Conservation (phyloP, 2,329 filamentous ascomycete genomes). For the Fusarium annulatum region DNA sequence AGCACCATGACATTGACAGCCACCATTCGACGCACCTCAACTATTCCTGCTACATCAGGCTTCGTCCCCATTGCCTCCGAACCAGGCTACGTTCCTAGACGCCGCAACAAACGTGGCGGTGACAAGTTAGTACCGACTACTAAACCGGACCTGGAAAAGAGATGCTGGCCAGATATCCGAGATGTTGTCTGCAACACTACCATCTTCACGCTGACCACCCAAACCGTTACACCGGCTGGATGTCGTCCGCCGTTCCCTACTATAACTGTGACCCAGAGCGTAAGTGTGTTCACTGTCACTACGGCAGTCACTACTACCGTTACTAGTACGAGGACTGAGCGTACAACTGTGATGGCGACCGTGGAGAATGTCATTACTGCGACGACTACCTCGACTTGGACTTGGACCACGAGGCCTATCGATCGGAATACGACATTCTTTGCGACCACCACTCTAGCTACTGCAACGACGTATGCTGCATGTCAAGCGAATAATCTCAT, state of each 20-base stretch:
- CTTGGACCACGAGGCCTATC: not conserved
- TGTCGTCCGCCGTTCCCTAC: not conserved
- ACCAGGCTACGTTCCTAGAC: not conserved
- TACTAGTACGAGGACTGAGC: not conserved
- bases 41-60: not conserved
- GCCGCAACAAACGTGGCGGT: not conserved
- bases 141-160: not conserved
- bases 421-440: not conserved
- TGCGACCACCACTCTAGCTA: not conserved
- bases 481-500: not conserved
- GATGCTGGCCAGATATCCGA: not conserved
- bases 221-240: not conserved
- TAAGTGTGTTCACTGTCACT: not conserved
- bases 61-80: not conserved
- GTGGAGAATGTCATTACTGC: not conserved
- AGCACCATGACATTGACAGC: not conserved
- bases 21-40: not conserved
- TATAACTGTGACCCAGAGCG: not conserved
- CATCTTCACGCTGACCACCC: not conserved
- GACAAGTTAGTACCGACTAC: too few species aligned
- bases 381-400: not conserved
- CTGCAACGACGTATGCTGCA: not conserved
- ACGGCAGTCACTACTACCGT: not conserved
- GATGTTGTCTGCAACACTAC: not conserved
- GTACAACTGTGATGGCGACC: not conserved